These are phyloP conservation scores for Fusarium sp. DNA, from an alignment of 2,329 filamentous ascomycete species.

Conservation along the genomic window DNA sequence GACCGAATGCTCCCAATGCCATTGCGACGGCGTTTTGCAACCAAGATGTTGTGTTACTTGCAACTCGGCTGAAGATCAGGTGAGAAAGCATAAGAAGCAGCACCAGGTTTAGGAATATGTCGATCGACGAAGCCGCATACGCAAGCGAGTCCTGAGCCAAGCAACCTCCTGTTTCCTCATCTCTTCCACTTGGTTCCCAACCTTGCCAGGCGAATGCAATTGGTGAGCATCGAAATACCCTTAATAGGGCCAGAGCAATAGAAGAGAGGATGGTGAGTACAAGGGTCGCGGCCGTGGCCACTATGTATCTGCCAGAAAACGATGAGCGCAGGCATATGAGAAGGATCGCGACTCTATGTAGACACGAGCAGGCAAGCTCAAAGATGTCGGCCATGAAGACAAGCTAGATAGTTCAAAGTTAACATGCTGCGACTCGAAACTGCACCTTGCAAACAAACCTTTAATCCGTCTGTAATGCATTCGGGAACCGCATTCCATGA, in stretches of 20 bases:
- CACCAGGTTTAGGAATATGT: constrained; percentile 57
- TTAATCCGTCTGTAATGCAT: constrained; percentile 20
- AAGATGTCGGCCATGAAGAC: constrained; percentile 46
- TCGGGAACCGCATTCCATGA: constrained; percentile 1
- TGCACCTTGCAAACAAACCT: neutral
- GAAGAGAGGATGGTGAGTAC: constrained; percentile 48
- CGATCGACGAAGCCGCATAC: constrained; percentile 55
- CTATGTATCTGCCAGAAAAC: constrained; percentile 46
- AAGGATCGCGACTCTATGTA: constrained; percentile 53
- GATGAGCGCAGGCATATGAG: constrained; percentile 52
- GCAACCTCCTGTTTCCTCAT: constrained; percentile 23
- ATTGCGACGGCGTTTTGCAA: constrained; percentile 55
- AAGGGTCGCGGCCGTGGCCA: constrained; percentile 47
- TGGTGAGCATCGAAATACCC: constrained; percentile 54
- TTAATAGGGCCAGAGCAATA: constrained; percentile 48
- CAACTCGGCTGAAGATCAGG: constrained; percentile 50
- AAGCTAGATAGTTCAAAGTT: constrained; percentile 33
- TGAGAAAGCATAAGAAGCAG: constrained; percentile 55
- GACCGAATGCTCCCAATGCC: constrained; percentile 53
- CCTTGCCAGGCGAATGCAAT: constrained; percentile 48
- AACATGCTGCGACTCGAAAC: neutral
- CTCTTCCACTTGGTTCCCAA: constrained; percentile 23
- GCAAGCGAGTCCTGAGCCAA: constrained; percentile 45
- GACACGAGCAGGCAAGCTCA: constrained; percentile 50
- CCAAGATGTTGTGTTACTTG: constrained; percentile 54